These are phyloP conservation scores for Fusarium siculi DNA, from an alignment of 2,329 filamentous ascomycete species.

Conservation along the genomic window DNA sequence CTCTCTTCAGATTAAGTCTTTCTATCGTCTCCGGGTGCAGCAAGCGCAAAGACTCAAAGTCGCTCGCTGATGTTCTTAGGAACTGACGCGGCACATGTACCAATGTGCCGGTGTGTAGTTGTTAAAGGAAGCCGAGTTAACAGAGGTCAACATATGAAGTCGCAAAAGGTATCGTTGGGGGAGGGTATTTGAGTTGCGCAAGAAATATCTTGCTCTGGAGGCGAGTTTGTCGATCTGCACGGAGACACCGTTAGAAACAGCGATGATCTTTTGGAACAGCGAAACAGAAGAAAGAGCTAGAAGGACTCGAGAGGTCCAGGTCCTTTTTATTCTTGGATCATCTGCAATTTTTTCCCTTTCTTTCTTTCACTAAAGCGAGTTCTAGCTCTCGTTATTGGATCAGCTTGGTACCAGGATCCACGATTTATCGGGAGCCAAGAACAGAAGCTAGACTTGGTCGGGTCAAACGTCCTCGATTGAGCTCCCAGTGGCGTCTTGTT, in stretches of 20 bases:
- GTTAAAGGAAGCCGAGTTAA: constrained; percentile 17
- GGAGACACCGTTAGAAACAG: constrained; percentile 25
- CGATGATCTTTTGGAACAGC: constrained; percentile 17
- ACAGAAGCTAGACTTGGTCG: constrained; percentile 11
- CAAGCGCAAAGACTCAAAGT: constrained; percentile 77
- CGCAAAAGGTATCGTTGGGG: constrained; percentile 2
- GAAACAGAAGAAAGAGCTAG: neutral
- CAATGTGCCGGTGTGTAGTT: constrained; percentile 48
- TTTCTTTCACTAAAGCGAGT: constrained; percentile 13
- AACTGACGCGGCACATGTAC: constrained; percentile 56
- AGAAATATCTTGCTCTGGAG: constrained; percentile 1
- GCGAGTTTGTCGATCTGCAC: constrained; percentile 25
- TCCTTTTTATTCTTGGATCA: constrained; percentile 33
- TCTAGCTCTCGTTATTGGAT: constrained; percentile 18
- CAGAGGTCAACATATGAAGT: constrained; percentile 32
- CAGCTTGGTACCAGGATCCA: constrained; percentile 9
- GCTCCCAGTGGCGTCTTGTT: constrained; percentile 21
- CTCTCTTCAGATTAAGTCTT: constrained; percentile 58
- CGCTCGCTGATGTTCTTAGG: constrained; percentile 64
- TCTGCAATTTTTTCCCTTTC: constrained; percentile 34
- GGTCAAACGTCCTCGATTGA: constrained; percentile 31
- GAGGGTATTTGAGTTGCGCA: constrained; percentile 30
- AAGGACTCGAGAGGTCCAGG: constrained; percentile 8
- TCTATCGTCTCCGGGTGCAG: constrained; percentile 61
- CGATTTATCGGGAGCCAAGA: constrained; percentile 38